These are phyloP conservation scores for Ilyonectria destructans DNA, from an alignment of 2,329 filamentous ascomycete genomes.

Conservation along the genomic window DNA sequence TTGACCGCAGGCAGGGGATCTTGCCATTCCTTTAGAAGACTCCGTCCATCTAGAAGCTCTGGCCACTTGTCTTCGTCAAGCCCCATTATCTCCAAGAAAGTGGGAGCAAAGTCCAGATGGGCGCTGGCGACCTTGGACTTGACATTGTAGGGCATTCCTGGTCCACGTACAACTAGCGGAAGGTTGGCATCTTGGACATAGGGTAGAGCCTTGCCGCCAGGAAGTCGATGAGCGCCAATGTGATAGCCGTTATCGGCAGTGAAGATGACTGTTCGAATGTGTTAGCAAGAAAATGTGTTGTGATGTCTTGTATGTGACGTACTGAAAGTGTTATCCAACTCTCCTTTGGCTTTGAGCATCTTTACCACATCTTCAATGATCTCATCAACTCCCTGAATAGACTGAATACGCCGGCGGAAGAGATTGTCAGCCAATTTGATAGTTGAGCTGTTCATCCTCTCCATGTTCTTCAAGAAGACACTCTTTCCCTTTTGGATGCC, in stretches of 20 bases:
- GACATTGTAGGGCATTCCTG: conserved; percentile 41
- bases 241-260: conserved; percentile 52
- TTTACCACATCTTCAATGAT: conserved; percentile 52
- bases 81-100: conserved; percentile 49
- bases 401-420: conserved; percentile 7
- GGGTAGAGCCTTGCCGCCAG: conserved; percentile 47
- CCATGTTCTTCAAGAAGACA: neutral
- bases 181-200: conserved; percentile 53
- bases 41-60: conserved; percentile 50
- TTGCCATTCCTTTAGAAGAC: conserved; percentile 50
- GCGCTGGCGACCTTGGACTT: conserved; percentile 44
- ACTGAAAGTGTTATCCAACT: conserved; percentile 48
- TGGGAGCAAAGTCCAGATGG: conserved; percentile 50
- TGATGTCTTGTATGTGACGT: neutral
- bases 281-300: neutral
- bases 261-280: conserved; percentile 14
- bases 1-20: conserved; percentile 20
- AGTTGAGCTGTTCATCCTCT: conserved; percentile 1
- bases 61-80: conserved; percentile 41
- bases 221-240: conserved; percentile 46
- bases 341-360: conserved; percentile 46
- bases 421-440: neutral
- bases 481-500: conserved; percentile 12
- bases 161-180: conserved; percentile 51
- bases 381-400: conserved; percentile 51